Percentiles rank a stretch among this genome's conserved stretches.
Evolutionary conservation across 2,329 filamentous ascomycete genomes (phyloP).

Genomic region (Aspergillaceae sp.): DNA sequence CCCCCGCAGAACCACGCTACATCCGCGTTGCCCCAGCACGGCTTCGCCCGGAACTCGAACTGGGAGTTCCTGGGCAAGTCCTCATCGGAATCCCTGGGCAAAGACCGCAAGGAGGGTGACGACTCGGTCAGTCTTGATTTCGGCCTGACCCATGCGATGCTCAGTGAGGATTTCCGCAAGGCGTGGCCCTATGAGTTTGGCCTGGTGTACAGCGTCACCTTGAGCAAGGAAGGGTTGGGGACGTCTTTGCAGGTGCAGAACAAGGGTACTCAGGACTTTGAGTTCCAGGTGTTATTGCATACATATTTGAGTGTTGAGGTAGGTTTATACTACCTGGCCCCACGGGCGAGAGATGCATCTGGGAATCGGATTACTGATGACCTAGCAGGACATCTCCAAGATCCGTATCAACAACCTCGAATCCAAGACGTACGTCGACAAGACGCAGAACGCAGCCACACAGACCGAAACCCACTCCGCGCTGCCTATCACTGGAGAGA

Average conservation of each 20-base stretch:
- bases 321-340: constrained; percentile 22
- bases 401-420: constrained; percentile 68
- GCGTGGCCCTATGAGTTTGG: constrained; percentile 84
- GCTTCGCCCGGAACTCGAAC: constrained; percentile 77
- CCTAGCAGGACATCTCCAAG: constrained; percentile 63
- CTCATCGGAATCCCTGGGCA: constrained; percentile 53
- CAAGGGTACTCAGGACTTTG: constrained; percentile 70
- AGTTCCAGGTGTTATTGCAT: constrained; percentile 86
- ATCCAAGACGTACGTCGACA: constrained; percentile 71
- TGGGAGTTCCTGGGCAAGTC: constrained; percentile 96
- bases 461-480: constrained; percentile 57
- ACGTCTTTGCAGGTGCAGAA: constrained; percentile 85
- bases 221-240: constrained; percentile 64
- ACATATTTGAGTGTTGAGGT: constrained; percentile 80
- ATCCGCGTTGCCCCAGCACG: constrained; percentile 76
- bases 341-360: neutral
- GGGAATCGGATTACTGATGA: constrained; percentile 7
- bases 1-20: constrained; percentile 69
- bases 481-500: constrained; percentile 66
- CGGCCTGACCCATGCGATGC: constrained; percentile 66
- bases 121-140: constrained; percentile 89
- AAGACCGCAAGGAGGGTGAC: constrained; percentile 41
- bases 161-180: constrained; percentile 59
- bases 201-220: constrained; percentile 84
- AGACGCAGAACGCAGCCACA: constrained; percentile 58